These are phyloP conservation scores for Xylaria cubensis DNA, from an alignment of 495 filamentous ascomycete species.

Conservation along the genomic window DNA sequence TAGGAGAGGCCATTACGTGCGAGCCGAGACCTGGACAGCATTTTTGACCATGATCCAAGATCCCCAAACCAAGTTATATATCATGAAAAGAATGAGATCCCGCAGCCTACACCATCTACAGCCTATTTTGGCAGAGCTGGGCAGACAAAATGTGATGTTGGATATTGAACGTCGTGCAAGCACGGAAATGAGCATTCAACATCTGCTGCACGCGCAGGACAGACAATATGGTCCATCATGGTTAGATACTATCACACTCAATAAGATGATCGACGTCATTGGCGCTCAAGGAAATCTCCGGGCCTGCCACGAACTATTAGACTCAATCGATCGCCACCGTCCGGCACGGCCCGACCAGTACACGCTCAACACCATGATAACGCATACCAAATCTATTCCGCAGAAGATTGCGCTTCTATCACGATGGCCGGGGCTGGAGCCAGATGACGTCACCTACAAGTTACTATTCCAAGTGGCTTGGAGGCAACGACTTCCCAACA, in stretches of 20 bases:
- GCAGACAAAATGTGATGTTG: slow-evolving; percentile 41
- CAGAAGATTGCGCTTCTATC: slow-evolving; percentile 31
- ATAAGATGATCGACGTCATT: slow-evolving; percentile 43
- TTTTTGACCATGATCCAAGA: slow-evolving; percentile 49
- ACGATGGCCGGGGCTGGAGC: slow-evolving; percentile 27
- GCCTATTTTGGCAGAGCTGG: slow-evolving; percentile 31
- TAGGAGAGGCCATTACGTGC: slow-evolving; percentile 35
- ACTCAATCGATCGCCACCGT: slow-evolving; percentile 30
- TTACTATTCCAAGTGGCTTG: slow-evolving; percentile 44
- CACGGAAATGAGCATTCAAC: slow-evolving; percentile 29
- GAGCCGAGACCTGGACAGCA: slow-evolving; percentile 47
- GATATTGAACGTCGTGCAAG: slow-evolving; percentile 43
- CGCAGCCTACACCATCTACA: slow-evolving; percentile 38
- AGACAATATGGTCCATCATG: slow-evolving; percentile 47
- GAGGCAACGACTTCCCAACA: slow-evolving; percentile 39
- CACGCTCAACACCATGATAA: slow-evolving; percentile 48
- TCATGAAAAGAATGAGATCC: slow-evolving; percentile 41
- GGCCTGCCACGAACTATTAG: slow-evolving; percentile 35
- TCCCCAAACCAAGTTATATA: slow-evolving; percentile 44
- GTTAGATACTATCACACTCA: slow-evolving; percentile 41
- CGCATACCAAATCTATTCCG: slow-evolving; percentile 38
- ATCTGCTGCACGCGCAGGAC: slow-evolving; percentile 41
- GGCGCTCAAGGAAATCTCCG: slow-evolving; percentile 36
- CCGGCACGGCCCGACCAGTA: slow-evolving; percentile 29
- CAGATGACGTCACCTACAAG: slow-evolving; percentile 35